Evolutionary conservation across 202 grass and related monocot species (phyloP).

Genomic region (Dendrocalamus latiflorus): DNA sequence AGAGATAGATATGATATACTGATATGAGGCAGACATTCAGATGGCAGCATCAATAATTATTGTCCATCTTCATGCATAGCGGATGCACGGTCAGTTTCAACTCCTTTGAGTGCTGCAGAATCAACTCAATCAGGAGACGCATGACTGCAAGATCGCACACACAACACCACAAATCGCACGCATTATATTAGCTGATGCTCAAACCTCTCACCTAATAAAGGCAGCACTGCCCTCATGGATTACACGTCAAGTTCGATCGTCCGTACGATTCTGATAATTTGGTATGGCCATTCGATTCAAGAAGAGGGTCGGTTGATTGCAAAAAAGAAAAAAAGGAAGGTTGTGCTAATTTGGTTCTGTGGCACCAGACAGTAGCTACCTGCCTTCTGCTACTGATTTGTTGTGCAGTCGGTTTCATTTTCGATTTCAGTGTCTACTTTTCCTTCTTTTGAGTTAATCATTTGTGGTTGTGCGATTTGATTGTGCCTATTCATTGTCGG

Average conservation of each 20-base stretch:
- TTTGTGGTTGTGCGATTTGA: not conserved
- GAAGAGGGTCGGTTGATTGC: not conserved
- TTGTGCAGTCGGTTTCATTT: slow-evolving; percentile 32
- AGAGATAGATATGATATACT: too few species aligned
- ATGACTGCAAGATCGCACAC: not conserved
- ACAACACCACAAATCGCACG: not conserved
- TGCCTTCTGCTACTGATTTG: not conserved
- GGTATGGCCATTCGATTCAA: not conserved
- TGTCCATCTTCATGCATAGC: not conserved
- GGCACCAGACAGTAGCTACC: not conserved
- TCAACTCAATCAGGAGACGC: slow-evolving; percentile 12
- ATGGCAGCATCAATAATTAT: not conserved
- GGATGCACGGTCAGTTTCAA: slow-evolving; percentile 42
- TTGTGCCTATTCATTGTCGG: too few species aligned
- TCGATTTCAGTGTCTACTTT: not conserved
- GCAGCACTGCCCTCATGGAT: not conserved
- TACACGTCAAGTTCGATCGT: not conserved
- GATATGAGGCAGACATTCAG: not conserved
- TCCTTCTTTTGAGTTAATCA: not conserved
- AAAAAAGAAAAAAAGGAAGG: too few species aligned
- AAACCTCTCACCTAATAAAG: slow-evolving; percentile 23
- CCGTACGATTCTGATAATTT: not conserved
- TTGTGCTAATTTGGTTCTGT: not conserved
- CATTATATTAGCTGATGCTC: slow-evolving; percentile 12
- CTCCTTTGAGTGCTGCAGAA: slow-evolving; percentile 51